phyloP scores from a whole-genome alignment of 2,329 filamentous ascomycete genomes.

The Pezicula radicicola region DNA sequence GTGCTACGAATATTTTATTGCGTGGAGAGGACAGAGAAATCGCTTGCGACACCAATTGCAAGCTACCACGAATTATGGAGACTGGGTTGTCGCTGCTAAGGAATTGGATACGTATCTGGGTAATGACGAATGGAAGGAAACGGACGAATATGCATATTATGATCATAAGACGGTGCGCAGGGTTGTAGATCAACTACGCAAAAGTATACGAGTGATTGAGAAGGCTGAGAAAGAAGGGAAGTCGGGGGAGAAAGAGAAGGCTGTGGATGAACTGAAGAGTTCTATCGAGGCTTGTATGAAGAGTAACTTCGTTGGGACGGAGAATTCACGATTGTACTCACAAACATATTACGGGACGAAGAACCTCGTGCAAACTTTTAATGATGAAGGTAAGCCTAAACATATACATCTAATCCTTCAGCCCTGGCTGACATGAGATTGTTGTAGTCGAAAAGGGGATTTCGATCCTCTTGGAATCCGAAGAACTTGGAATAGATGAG shows the following conservation, averaged over 20 bases:
- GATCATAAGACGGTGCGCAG: slow-evolving; percentile 79
- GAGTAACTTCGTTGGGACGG: slow-evolving; percentile 94
- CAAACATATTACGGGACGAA: slow-evolving; percentile 99
- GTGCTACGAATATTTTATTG: slow-evolving; percentile 85
- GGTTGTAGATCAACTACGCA: slow-evolving; percentile 73
- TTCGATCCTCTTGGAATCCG: slow-evolving; percentile 64
- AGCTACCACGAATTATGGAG: slow-evolving; percentile 68
- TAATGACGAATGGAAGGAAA: slow-evolving; percentile 76
- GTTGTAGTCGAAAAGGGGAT: slow-evolving; percentile 60
- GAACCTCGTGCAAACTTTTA: slow-evolving; percentile 82
- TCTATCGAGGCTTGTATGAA: slow-evolving; percentile 90
- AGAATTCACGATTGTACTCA: slow-evolving; percentile 92
- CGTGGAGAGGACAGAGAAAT: slow-evolving; percentile 81
- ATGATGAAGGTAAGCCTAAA: slow-evolving; percentile 67
- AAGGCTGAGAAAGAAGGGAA: slow-evolving; percentile 50
- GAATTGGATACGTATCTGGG: slow-evolving; percentile 78
- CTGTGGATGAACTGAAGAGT: slow-evolving; percentile 72
- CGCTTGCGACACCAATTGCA: slow-evolving; percentile 68
- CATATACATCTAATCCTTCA: slow-evolving; percentile 5
- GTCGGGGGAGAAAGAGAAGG: slow-evolving; percentile 45
- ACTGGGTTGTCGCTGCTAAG: slow-evolving; percentile 80
- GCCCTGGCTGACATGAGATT: neutral
- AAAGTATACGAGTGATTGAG: slow-evolving; percentile 50
- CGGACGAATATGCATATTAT: slow-evolving; percentile 80
- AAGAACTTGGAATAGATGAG: slow-evolving; percentile 64